Base-by-base conservation (phyloP, 495 filamentous ascomycete genomes). In the Hyaloscypha variabilis region DNA sequence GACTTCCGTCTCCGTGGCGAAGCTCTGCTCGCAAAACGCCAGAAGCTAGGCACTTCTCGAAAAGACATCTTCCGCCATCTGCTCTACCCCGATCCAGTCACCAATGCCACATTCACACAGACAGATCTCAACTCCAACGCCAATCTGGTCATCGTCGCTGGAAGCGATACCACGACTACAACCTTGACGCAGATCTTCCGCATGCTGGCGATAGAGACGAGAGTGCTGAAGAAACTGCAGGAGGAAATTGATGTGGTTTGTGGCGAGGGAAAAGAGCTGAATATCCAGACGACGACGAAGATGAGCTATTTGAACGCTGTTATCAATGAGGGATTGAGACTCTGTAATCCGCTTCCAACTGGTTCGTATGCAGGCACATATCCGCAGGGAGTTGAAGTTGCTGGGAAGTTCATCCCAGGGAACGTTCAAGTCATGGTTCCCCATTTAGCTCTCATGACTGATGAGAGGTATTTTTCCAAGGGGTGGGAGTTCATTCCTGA, bases 281-380 rank as follows among this genome's bases (percentile, higher is more conserved):
- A 2, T 19, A 39, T 60, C 11, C 56, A 66, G 24, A 60, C 42
- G 8, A 52, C 52, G 13, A 60, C 71, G 56, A 30, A 62, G 14
- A 65, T 67, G 34, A 25, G 25, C 8, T 66, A 81, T 30, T 69
- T 87, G 2, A 77, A 81, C 53, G 83, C 80, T 8, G 71, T 82
- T 14, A 83, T 87, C 60, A 79, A 83, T 28, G 86, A 88, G 67
- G 75, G 78, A 0, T 74, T 87, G 3, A 77, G 86, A 19, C 67
- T 87, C 11, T 75, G 77, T 46, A 80, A 81, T 8, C 70, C 82
- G 0, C 69, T 81, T 0, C 71, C 76, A 0, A 74, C 67, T 0
- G 75, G 75, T 3, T 60, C 63, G 70, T 14, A 64, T 46, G 39
- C 39, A 17, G 39, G 39, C 39, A 65, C 81, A 13, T 81, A 78